Base-by-base conservation (phyloP, 192 early-diverging fungal species). In the Rhizophagus prolifer region DNA sequence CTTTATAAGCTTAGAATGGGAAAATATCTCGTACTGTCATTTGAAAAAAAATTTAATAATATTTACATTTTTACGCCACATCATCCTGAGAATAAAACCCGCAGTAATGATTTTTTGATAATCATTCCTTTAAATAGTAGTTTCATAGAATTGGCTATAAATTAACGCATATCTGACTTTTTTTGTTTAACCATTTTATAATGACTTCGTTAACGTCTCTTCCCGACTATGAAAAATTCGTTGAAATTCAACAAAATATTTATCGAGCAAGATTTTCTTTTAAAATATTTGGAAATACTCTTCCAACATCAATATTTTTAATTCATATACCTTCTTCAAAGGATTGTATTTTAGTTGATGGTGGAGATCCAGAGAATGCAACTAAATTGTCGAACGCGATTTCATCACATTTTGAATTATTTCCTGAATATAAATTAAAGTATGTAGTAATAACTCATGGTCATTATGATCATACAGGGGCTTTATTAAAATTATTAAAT, bases 381-480 rank as follows among this genome's bases (percentile, higher is more conserved):
- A 71, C 77, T 4, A 76, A 46, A 9, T 77, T 83, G 1, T 66
- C 77, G 14, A 77, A 71, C 28, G 82, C 82, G n/a, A 6, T 69
- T 79, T 81, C 47, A 69, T 70, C 34, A 54, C 26, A n/a, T 75
- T 81, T 59, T 66, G 76, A 4, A 79, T 75, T 5, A 79, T 79
- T 54, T 77, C 70, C 19, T 69, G 34, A 81, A 47, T 79, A 81
- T 67, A 61, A 66, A 0, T 74, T 83, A 23, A 79, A 80, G 5
- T 83, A 77, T 65, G 74, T 83, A 21, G 80, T 74, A n/a, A 77
- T 83, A 67, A 83, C 82, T 1, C 82, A 83, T 26, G 77, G 44
- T 21, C 82, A 83, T 28, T 65, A 79, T 58, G 82, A 83, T 68
- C 82, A 83, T 60, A 83, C 82, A 4, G 82, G 77, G 7, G 79